Evolutionary conservation across 2,329 filamentous ascomycete species (phyloP).

Genomic region (Metarhizium rileyi): DNA sequence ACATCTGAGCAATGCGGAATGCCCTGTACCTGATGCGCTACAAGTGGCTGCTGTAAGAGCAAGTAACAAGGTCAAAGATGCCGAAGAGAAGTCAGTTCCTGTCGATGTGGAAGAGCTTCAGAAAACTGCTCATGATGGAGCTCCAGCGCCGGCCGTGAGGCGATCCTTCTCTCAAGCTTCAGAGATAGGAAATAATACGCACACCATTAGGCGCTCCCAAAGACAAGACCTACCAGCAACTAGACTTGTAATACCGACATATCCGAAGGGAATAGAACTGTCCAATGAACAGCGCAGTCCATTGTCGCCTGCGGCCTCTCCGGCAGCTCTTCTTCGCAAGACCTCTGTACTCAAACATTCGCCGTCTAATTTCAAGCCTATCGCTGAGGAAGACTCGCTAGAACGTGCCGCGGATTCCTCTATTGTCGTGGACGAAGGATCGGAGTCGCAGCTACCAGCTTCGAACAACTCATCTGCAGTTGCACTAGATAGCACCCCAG

Average conservation of each 20-base stretch:
- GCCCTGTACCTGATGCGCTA: conserved; percentile 55
- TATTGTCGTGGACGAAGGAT: conserved; percentile 6
- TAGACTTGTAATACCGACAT: conserved; percentile 2
- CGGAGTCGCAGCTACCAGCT: background rate
- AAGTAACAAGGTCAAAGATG: conserved; percentile 5
- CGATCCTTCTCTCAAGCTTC: conserved; percentile 21
- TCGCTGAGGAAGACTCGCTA: conserved; percentile 31
- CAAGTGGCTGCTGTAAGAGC: conserved; percentile 27
- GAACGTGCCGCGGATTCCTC: conserved; percentile 9
- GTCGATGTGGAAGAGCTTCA: conserved; percentile 56
- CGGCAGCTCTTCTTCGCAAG: conserved; percentile 12
- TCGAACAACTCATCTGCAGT: conserved; percentile 14
- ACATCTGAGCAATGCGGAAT: conserved; percentile 69
- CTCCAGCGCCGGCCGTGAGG: conserved; percentile 22
- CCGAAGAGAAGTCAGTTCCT: conserved; percentile 46
- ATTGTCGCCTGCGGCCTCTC: background rate
- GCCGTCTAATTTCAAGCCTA: conserved; percentile 25
- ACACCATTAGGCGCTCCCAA: conserved; percentile 8
- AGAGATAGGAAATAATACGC: conserved; percentile 10
- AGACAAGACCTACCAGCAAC: conserved; percentile 16
- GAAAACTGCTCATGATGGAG: conserved; percentile 47
- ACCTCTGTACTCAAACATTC: conserved; percentile 10
- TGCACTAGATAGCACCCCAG: conserved; percentile 10
- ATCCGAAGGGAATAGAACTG: background rate
- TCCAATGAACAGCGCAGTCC: conserved; percentile 1